These are phyloP conservation scores for Peltaster fructicola DNA, from an alignment of 2,329 filamentous ascomycete species.

Conservation along the genomic window DNA sequence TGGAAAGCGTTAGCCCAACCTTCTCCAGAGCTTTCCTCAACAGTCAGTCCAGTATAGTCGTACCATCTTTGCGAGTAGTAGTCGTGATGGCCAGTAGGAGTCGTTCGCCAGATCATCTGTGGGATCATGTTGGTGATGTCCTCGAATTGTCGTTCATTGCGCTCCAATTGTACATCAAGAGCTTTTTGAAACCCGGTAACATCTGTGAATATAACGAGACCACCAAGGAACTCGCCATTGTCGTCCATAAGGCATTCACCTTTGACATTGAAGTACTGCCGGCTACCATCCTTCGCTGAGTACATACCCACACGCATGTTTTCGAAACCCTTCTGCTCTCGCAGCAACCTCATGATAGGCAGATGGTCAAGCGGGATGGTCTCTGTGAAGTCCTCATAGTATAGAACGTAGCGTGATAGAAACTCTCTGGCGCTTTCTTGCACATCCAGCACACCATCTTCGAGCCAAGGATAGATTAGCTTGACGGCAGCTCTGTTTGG, in stretches of 20 bases:
- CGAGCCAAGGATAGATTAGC: slow-evolving; percentile 19
- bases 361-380: slow-evolving; percentile 41
- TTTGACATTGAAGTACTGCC: slow-evolving; percentile 43
- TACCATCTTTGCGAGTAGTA: slow-evolving; percentile 69
- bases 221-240: slow-evolving; percentile 53
- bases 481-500: slow-evolving; percentile 47
- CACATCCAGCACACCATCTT: slow-evolving; percentile 20
- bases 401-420: slow-evolving; percentile 42
- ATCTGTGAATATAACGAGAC: slow-evolving; percentile 54
- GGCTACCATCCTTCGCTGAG: slow-evolving; percentile 34
- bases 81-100: slow-evolving; percentile 46
- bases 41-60: slow-evolving; percentile 52
- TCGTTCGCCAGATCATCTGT: slow-evolving; percentile 49
- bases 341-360: slow-evolving; percentile 47
- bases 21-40: slow-evolving; percentile 43
- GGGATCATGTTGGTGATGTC: slow-evolving; percentile 51
- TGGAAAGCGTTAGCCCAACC: slow-evolving; percentile 51
- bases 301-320: slow-evolving; percentile 46
- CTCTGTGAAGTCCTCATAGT: slow-evolving; percentile 47
- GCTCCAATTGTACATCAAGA: slow-evolving; percentile 50
- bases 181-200: slow-evolving; percentile 52
- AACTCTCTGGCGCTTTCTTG: slow-evolving; percentile 30
- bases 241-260: slow-evolving; percentile 53
- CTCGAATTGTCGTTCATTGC: slow-evolving; percentile 57
- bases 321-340: slow-evolving; percentile 41